phyloP scores from a whole-genome alignment of 371 early-diverging fungal genomes.

The Capniomyces stellatus region DNA sequence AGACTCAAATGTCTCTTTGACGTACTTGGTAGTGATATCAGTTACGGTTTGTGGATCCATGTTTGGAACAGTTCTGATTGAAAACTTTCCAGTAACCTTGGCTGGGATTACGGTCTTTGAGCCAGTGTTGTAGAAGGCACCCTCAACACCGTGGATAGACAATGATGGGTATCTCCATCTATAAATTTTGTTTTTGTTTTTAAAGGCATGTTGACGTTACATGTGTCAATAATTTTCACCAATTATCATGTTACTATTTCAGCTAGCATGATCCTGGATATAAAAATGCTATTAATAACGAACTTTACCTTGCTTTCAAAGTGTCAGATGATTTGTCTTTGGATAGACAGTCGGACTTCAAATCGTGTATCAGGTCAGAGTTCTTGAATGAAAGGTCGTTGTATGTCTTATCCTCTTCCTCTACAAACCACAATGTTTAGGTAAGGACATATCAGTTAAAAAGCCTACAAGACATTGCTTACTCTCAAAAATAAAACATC shows the following conservation, averaged over 20 bases:
- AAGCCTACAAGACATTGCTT: too few species aligned
- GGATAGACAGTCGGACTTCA: constrained; percentile 61
- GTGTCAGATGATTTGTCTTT: constrained; percentile 50
- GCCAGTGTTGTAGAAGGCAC: constrained; percentile 84
- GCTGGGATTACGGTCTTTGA: constrained; percentile 96
- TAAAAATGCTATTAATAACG: too few species aligned
- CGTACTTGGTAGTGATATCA: constrained; percentile 47
- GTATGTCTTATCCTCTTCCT: constrained; percentile 66
- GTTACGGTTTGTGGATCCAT: constrained; percentile 67
- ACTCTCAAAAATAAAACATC: background rate
- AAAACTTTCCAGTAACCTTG: constrained; percentile 89
- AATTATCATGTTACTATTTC: too few species aligned
- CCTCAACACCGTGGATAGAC: constrained; percentile 92
- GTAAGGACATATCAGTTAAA: too few species aligned
- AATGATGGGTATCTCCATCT: constrained; percentile 90
- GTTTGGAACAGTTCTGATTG: constrained; percentile 84
- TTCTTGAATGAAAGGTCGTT: constrained; percentile 60
- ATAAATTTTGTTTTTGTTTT: too few species aligned
- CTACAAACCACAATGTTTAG: constrained; percentile 4
- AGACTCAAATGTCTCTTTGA: constrained; percentile 67
- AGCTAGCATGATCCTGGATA: too few species aligned
- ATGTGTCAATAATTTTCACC: too few species aligned
- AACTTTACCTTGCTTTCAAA: too few species aligned
- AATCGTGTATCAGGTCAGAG: constrained; percentile 57
- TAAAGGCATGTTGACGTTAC: too few species aligned